These are phyloP conservation scores for Parmelia sp. DNA, from an alignment of 495 filamentous ascomycete species.

Conservation along the genomic window DNA sequence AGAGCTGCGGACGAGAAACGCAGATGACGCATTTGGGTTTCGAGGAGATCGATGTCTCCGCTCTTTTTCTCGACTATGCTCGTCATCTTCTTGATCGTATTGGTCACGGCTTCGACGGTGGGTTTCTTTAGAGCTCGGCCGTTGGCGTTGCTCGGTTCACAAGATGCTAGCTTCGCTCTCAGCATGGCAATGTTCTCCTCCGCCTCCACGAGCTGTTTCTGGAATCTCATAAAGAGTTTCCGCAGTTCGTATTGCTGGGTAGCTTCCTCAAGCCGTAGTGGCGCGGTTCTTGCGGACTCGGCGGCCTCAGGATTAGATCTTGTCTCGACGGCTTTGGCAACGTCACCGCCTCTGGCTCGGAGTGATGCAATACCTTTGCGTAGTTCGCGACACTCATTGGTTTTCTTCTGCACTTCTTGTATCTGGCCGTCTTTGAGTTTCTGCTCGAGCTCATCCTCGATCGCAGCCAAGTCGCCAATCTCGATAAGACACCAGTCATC, in stretches of 20 bases:
- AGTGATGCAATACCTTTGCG: slow-evolving; percentile 61
- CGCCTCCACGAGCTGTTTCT: slow-evolving; percentile 65
- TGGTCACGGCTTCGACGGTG: slow-evolving; percentile 84
- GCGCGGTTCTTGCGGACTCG: slow-evolving; percentile 53
- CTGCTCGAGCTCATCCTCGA: slow-evolving; percentile 51
- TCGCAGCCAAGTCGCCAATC: slow-evolving; percentile 52
- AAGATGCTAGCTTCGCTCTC: slow-evolving; percentile 65
- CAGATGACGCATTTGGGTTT: slow-evolving; percentile 71
- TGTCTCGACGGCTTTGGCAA: slow-evolving; percentile 62
- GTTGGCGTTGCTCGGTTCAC: slow-evolving; percentile 35
- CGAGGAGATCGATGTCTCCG: slow-evolving; percentile 82
- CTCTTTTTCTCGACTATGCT: slow-evolving; percentile 81
- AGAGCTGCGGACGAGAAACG: slow-evolving; percentile 44
- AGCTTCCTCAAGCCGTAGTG: slow-evolving; percentile 75
- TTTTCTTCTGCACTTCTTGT: slow-evolving; percentile 55
- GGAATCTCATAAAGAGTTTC: slow-evolving; percentile 57
- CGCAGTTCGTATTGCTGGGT: slow-evolving; percentile 78
- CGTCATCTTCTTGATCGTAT: slow-evolving; percentile 88
- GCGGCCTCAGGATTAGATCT: slow-evolving; percentile 55
- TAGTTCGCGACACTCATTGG: slow-evolving; percentile 54
- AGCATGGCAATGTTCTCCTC: slow-evolving; percentile 78
- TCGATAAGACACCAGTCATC: slow-evolving; percentile 68
- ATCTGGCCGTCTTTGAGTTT: slow-evolving; percentile 58
- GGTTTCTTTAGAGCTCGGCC: slow-evolving; percentile 47
- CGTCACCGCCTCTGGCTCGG: slow-evolving; percentile 61